Evolutionary conservation across 2,329 filamentous ascomycete genomes (phyloP), one percentile per base, ranked within the genome.

Genomic region (Fusarium bulbicola): DNA sequence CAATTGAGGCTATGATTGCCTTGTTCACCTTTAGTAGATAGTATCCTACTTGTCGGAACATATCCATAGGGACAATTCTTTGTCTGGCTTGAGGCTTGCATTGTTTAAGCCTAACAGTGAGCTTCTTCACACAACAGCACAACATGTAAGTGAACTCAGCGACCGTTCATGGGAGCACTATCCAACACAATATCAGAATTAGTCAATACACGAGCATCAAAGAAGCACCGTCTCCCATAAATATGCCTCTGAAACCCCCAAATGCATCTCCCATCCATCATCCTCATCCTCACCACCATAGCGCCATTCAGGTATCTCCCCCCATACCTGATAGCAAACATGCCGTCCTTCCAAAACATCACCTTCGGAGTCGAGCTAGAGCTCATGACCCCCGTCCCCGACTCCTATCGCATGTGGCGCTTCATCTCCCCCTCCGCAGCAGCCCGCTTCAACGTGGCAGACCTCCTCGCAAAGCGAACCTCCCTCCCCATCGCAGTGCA

Each of bases 291-390:
- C 11, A n/a, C n/a, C 16, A 36, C 13, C 52, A 40, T 42, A 40
- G 13, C n/a, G 13, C n/a, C 21, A 12, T 34, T 40, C n/a, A 26
- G 16, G 24, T 37, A 45, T 30, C 7, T 1, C 1, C 20, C 9
- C 32, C 28, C 28, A 24, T 58, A 50, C 18, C 56, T 37, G 52
- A 43, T 26, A 13, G 3, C 11, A n/a, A 59, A 15, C 16, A 68
- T 68, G 68, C 13, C 56, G 26, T 46, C 60, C 21, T 53, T 24
- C 5, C 6, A 45, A 10, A 47, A 42, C 12, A 52, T 72, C 53
- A 72, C 68, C 28, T 75, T 78, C 46, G 76, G 77, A 16, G 32
- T 75, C 30, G 77, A 78, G 50, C 45, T 79, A 4, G 77, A 78
- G 16, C 70, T 79, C 49, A 66, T 76, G 54, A 59, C 73, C 28